These are phyloP conservation scores for Simplicillium sp. DNA, from an alignment of 2,329 filamentous ascomycete species.

Conservation along the genomic window DNA sequence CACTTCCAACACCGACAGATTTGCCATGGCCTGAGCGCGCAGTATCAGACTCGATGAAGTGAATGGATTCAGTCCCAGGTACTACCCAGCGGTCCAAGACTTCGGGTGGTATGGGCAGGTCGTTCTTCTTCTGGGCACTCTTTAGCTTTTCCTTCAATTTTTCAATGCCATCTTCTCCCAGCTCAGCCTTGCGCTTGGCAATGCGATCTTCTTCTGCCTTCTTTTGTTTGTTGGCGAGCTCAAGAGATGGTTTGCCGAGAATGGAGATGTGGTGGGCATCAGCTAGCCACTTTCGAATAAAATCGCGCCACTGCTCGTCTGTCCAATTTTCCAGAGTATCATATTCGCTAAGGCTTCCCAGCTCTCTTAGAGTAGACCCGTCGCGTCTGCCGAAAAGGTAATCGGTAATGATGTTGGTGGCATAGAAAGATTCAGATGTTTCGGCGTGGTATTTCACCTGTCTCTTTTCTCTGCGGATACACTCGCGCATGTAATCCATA, in stretches of 20 bases:
- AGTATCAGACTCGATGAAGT: conserved; percentile 83
- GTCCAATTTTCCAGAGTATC: conserved; percentile 70
- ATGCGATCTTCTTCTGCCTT: conserved; percentile 70
- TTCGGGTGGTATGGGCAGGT: conserved; percentile 72
- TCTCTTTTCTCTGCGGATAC: conserved; percentile 70
- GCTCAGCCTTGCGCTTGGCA: conserved; percentile 64
- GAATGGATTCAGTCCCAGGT: conserved; percentile 80
- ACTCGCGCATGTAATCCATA: conserved; percentile 83
- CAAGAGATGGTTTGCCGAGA: conserved; percentile 74
- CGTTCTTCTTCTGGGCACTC: conserved; percentile 78
- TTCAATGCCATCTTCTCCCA: conserved; percentile 76
- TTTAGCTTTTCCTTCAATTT: conserved; percentile 68
- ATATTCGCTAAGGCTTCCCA: conserved; percentile 48
- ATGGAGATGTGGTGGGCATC: conserved; percentile 83
- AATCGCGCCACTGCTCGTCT: conserved; percentile 74
- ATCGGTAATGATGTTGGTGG: conserved; percentile 79
- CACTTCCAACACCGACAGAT: conserved; percentile 56
- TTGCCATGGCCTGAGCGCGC: conserved; percentile 74
- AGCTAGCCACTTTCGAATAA: conserved; percentile 73
- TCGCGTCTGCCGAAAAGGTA: conserved; percentile 84
- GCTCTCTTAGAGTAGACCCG: conserved; percentile 61
- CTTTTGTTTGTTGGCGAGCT: conserved; percentile 73
- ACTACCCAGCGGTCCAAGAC: conserved; percentile 77
- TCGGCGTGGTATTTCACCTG: conserved; percentile 80
- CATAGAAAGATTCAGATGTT: conserved; percentile 70